phyloP scores from a whole-genome alignment of 2,329 filamentous ascomycete genomes.

The Penicillium rolfsii region DNA sequence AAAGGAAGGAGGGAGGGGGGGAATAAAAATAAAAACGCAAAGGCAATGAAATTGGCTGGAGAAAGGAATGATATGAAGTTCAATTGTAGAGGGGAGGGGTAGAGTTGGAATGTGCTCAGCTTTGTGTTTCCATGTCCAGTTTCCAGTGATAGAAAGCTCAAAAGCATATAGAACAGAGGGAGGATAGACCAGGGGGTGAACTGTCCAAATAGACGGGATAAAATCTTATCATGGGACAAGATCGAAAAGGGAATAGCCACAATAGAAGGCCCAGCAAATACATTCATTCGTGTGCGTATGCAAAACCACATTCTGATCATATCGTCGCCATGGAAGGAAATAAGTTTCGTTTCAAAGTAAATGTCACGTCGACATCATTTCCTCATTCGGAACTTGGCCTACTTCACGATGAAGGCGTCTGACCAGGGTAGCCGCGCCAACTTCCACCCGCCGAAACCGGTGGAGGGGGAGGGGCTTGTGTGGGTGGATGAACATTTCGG shows the following conservation, averaged over 20 bases:
- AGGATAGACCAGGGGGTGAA: background rate
- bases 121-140: background rate
- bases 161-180: background rate
- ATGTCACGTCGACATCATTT: slow-evolving; percentile 8
- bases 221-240: background rate
- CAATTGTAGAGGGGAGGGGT: background rate
- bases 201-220: background rate
- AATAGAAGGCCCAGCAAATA: slow-evolving; percentile 1
- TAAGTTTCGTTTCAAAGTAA: background rate
- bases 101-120: background rate
- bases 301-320: slow-evolving; percentile 10
- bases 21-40: background rate
- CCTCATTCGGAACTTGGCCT: background rate
- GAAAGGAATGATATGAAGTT: background rate
- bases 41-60: background rate
- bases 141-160: background rate
- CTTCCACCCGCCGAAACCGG: slow-evolving; percentile 40
- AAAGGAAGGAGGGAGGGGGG: slow-evolving; percentile 4
- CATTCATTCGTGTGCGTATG: slow-evolving; percentile 15
- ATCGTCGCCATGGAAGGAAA: background rate
- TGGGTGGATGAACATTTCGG: slow-evolving; percentile 62
- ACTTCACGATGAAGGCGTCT: slow-evolving; percentile 21
- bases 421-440: slow-evolving; percentile 32
- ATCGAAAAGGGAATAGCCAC: background rate
- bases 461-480: slow-evolving; percentile 63